Conservation (phyloP, 192 early-diverging fungal genomes). For the Podila horticola region DNA sequence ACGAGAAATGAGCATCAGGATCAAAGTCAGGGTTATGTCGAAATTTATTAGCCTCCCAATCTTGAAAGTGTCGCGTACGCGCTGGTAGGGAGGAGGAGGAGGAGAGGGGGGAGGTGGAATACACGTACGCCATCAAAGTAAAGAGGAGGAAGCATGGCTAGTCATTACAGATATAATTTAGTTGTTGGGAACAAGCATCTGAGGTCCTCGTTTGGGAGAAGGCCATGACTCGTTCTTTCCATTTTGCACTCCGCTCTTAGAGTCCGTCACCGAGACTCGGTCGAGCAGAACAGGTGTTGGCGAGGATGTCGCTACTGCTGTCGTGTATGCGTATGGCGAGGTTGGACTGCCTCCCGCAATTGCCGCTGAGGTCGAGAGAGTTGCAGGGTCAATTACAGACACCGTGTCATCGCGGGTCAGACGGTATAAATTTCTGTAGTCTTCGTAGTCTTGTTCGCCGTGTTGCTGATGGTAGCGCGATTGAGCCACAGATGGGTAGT, state of each 20-base stretch:
- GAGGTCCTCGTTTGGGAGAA: slow-evolving; percentile 7
- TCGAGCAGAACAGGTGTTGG: neutral
- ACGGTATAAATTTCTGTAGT: neutral
- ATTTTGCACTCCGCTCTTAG: neutral
- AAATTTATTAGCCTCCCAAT: too few species aligned
- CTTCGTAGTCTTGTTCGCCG: slow-evolving; percentile 2
- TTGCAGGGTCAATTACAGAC: neutral
- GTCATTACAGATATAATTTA: neutral
- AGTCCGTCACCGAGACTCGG: neutral
- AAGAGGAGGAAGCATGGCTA: too few species aligned
- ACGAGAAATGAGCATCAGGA: too few species aligned
- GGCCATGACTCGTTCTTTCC: neutral
- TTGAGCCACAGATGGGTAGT: neutral
- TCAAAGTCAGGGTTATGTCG: too few species aligned
- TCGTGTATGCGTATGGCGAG: neutral
- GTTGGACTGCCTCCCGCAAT: neutral
- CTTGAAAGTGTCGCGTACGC: too few species aligned
- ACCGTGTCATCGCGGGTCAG: neutral
- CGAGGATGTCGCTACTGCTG: neutral
- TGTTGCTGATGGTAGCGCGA: slow-evolving; percentile 10
- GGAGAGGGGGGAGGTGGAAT: too few species aligned
- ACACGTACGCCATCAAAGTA: too few species aligned
- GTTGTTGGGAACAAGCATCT: neutral
- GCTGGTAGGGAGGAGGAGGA: too few species aligned
- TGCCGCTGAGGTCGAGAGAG: neutral